Conservation (phyloP, 1,139 yeast species). For the Magnusiomyces suaveolens region DNA sequence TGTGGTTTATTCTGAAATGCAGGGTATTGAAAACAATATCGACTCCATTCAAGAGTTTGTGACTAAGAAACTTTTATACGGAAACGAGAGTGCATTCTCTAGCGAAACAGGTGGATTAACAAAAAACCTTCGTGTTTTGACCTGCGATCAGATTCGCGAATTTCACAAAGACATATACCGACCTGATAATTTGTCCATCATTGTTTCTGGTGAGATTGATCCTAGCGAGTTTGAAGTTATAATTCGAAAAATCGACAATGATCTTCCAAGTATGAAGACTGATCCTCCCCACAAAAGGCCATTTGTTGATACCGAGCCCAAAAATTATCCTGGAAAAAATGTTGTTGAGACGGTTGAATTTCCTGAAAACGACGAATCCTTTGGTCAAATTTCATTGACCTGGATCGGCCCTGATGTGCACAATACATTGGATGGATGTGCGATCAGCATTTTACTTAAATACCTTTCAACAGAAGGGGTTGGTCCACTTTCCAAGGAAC, state of each 20-base stretch:
- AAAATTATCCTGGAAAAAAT: slow-evolving; percentile 33
- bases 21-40: slow-evolving; percentile 77
- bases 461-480: slow-evolving; percentile 53
- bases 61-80: slow-evolving; percentile 53
- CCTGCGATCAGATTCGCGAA: slow-evolving; percentile 61
- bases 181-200: slow-evolving; percentile 74
- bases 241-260: slow-evolving; percentile 55
- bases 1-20: slow-evolving; percentile 97
- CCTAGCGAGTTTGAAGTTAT: slow-evolving; percentile 55
- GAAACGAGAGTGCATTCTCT: slow-evolving; percentile 62
- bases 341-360: slow-evolving; percentile 52
- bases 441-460: slow-evolving; percentile 60
- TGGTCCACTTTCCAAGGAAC: slow-evolving; percentile 59
- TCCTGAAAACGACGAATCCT: slow-evolving; percentile 82
- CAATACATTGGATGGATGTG: slow-evolving; percentile 48
- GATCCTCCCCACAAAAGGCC: slow-evolving; percentile 45
- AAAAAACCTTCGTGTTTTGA: slow-evolving; percentile 60
- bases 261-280: slow-evolving; percentile 38
- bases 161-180: slow-evolving; percentile 68
- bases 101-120: slow-evolving; percentile 93
- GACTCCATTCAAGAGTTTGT: slow-evolving; percentile 59
- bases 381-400: slow-evolving; percentile 63
- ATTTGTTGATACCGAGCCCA: slow-evolving; percentile 62
- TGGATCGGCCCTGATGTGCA: slow-evolving; percentile 75
- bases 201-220: slow-evolving; percentile 77